Conservation (phyloP, 345 rosid species). For the Aethionema arabicum region DNA sequence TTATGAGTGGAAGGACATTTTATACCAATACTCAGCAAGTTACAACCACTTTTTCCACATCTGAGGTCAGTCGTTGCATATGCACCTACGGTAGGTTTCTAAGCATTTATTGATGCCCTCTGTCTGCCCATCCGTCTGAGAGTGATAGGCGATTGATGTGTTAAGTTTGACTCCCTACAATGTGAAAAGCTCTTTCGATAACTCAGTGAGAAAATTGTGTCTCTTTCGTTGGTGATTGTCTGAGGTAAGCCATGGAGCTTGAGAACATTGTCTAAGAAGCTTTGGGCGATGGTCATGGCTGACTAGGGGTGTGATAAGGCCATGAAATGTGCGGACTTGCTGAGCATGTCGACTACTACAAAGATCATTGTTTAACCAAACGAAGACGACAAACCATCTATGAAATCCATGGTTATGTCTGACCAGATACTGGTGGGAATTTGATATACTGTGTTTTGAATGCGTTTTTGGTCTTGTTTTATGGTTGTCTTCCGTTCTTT, state of each 20-base stretch:
- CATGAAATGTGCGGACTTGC: too few relatives aligned
- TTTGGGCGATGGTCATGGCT: too few relatives aligned
- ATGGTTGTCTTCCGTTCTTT: too few relatives aligned
- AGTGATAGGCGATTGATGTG: neutral
- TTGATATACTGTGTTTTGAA: too few relatives aligned
- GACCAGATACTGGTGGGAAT: too few relatives aligned
- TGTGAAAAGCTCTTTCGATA: neutral
- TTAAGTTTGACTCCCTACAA: neutral
- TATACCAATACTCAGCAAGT: neutral
- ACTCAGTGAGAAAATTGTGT: neutral
- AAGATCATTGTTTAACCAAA: too few relatives aligned
- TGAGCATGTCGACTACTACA: too few relatives aligned
- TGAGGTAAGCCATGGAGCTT: neutral
- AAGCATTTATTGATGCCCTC: neutral
- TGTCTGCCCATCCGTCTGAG: neutral
- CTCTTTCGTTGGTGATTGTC: neutral
- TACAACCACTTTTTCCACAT: neutral
- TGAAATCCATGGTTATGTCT: too few relatives aligned
- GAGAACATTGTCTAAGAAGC: neutral
- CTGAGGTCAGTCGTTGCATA: neutral
- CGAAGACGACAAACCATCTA: too few relatives aligned
- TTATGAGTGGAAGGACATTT: neutral
- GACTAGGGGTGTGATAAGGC: too few relatives aligned
- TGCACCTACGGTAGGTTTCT: neutral
- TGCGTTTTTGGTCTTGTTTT: too few relatives aligned